These are phyloP conservation scores for Galerina marginata DNA, from an alignment of 768 basidiomycete species.

Conservation along the genomic window DNA sequence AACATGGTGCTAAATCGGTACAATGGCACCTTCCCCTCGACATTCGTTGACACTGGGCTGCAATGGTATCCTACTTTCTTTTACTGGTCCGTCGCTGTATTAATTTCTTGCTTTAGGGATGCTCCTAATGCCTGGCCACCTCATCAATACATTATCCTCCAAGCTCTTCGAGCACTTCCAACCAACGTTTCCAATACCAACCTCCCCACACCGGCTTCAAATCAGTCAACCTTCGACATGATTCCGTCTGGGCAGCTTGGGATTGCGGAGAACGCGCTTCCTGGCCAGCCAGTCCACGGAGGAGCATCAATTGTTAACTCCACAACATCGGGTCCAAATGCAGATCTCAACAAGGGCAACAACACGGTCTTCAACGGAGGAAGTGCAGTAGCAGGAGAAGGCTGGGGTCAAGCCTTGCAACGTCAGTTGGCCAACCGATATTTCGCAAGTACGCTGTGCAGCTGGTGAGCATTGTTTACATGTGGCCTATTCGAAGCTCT, in stretches of 20 bases:
- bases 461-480: conserved; percentile 62
- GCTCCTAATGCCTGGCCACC: conserved; percentile 91
- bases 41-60: conserved; percentile 77
- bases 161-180: conserved; percentile 78
- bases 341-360: conserved; percentile 63
- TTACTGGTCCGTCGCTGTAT: not conserved
- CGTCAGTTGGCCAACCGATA: conserved; percentile 88
- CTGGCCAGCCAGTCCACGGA: conserved; percentile 61
- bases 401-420: conserved; percentile 65
- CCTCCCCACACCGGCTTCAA: conserved; percentile 54
- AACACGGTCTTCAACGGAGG: conserved; percentile 72
- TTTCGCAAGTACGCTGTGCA: conserved; percentile 81
- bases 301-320: conserved; percentile 44
- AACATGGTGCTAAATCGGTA: conserved; percentile 84
- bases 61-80: conserved; percentile 65
- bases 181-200: conserved; percentile 64
- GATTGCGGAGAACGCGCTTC: conserved; percentile 71
- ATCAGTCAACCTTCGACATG: conserved; percentile 67
- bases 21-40: conserved; percentile 85
- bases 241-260: conserved; percentile 85
- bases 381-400: conserved; percentile 60
- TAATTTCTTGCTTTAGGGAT: conserved; percentile 52
- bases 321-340: conserved; percentile 54
- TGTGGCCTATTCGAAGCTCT: not conserved
- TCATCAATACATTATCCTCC: conserved; percentile 80